Evolutionary conservation across 2,329 filamentous ascomycete species (phyloP).

Genomic region (Bretziella fagacearum): DNA sequence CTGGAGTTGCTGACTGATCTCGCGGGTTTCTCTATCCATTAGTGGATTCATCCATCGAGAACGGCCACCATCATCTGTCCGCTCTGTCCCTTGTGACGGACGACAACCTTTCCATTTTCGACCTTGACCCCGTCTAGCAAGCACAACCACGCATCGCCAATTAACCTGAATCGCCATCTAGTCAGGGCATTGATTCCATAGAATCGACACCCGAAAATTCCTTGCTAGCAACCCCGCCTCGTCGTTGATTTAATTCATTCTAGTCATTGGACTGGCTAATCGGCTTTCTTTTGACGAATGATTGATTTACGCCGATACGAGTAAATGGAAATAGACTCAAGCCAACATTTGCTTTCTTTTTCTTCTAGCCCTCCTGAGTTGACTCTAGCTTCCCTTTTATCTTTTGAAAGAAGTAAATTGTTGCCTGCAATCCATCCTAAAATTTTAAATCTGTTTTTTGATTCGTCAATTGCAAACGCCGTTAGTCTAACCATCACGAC

Average conservation of each 20-base stretch:
- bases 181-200: not conserved
- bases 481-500: no score
- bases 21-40: no score
- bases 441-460: no score
- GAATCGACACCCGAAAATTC: conserved; percentile 2
- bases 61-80: not conserved
- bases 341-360: not conserved
- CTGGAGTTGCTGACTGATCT: no score
- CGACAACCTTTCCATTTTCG: no score
- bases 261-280: not conserved
- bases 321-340: conserved; percentile 3
- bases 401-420: not conserved
- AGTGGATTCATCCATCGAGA: not conserved
- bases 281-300: not conserved
- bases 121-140: not conserved
- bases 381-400: not conserved
- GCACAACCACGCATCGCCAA: not conserved
- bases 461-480: no score
- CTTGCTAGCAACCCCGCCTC: not conserved
- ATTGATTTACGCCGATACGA: not conserved
- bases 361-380: not conserved
- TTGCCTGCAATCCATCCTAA: not conserved
- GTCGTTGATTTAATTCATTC: conserved; percentile 2
- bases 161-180: not conserved
- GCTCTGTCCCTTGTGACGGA: not conserved